Evolutionary conservation across 768 basidiomycete species (phyloP).

Genomic region (Astraeus odoratus): DNA sequence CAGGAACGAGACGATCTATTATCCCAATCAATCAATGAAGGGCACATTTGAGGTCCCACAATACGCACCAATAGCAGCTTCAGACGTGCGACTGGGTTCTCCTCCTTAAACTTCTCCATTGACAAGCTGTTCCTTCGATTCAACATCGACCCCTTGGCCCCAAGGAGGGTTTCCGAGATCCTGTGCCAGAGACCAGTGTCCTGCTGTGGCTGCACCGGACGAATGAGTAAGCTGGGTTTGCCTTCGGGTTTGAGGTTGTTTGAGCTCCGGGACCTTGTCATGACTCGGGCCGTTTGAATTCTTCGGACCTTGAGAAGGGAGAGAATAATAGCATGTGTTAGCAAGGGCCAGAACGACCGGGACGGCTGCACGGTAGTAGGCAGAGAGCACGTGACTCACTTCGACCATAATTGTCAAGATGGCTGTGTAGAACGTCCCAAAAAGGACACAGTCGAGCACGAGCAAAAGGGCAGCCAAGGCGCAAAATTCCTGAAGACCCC

Average conservation of each 20-base stretch:
- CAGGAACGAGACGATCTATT: slow-evolving; percentile 82
- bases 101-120: slow-evolving; percentile 42
- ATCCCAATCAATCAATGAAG: slow-evolving; percentile 2
- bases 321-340: slow-evolving; percentile 7
- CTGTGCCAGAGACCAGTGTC: slow-evolving; percentile 13
- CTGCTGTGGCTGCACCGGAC: slow-evolving; percentile 16
- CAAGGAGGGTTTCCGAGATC: slow-evolving; percentile 30
- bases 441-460: slow-evolving; percentile 77
- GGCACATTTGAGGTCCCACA: background rate
- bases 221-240: slow-evolving; percentile 24
- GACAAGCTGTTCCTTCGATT: slow-evolving; percentile 35
- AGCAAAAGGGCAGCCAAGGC: slow-evolving; percentile 88
- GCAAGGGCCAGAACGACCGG: slow-evolving; percentile 3
- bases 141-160: slow-evolving; percentile 46
- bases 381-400: slow-evolving; percentile 36
- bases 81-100: slow-evolving; percentile 80
- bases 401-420: slow-evolving; percentile 95
- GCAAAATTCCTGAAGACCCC: slow-evolving; percentile 90
- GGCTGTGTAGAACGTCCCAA: slow-evolving; percentile 86
- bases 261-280: slow-evolving; percentile 34
- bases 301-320: slow-evolving; percentile 50
- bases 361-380: background rate
- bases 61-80: slow-evolving; percentile 78
- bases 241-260: slow-evolving; percentile 24
- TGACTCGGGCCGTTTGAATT: slow-evolving; percentile 53